Percentiles rank a stretch among this genome's conserved stretches.
Conservation (phyloP, 441 rosid species). For the Mallotus repandus region DNA sequence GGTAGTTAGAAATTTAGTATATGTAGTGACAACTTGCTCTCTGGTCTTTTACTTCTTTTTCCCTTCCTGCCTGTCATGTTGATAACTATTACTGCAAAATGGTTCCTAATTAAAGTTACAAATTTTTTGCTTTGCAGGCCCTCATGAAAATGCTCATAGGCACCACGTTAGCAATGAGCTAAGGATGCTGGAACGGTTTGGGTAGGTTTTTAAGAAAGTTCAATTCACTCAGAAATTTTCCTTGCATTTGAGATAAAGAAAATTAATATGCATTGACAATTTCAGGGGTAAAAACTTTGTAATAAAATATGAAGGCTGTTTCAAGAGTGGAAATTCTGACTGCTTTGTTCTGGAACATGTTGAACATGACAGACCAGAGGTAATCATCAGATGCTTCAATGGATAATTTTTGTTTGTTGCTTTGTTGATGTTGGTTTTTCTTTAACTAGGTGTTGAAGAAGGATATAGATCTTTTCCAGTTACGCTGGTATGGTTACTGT, state of each 20-base stretch:
- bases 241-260: neutral
- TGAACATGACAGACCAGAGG: slow-evolving; percentile 96
- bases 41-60: neutral
- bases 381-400: slow-evolving; percentile 23
- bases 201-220: slow-evolving; percentile 43
- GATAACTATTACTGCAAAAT: neutral
- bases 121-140: slow-evolving; percentile 50
- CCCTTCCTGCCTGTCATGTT: neutral
- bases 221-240: neutral
- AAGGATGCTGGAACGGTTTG: slow-evolving; percentile 86
- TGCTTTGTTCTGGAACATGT: slow-evolving; percentile 92
- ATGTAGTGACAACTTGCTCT: neutral
- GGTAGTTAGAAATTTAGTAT: neutral
- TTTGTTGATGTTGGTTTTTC: slow-evolving; percentile 23
- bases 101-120: neutral
- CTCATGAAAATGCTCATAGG: slow-evolving; percentile 75
- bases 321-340: slow-evolving; percentile 68
- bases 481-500: slow-evolving; percentile 85
- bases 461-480: slow-evolving; percentile 65
- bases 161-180: slow-evolving; percentile 67
- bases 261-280: slow-evolving; percentile 19
- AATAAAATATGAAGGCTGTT: slow-evolving; percentile 74
- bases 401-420: slow-evolving; percentile 9
- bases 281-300: slow-evolving; percentile 83
- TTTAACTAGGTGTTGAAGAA: slow-evolving; percentile 57